phyloP scores from a whole-genome alignment of 306 rosid species.

The Dicorynia guianensis region DNA sequence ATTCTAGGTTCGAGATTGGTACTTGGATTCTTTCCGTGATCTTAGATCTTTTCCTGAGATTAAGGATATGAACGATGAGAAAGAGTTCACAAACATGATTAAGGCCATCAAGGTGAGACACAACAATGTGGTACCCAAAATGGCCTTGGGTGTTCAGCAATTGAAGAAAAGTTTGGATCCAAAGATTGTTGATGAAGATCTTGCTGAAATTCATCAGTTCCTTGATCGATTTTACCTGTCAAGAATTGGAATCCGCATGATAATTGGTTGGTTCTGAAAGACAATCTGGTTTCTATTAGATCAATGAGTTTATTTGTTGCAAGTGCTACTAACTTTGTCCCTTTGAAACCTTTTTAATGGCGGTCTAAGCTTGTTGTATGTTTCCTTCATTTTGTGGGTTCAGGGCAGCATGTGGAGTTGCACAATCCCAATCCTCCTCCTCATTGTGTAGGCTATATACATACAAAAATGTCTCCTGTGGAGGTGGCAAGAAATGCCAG shows the following conservation, averaged over 20 bases:
- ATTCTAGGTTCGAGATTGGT: slow-evolving; percentile 95
- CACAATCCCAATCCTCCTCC: slow-evolving; percentile 93
- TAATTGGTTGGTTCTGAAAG: slow-evolving; percentile 66
- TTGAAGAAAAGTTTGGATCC: slow-evolving; percentile 75
- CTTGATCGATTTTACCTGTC: slow-evolving; percentile 98
- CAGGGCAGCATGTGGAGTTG: slow-evolving; percentile 98
- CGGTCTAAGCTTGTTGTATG: not conserved
- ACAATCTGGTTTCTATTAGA: slow-evolving; percentile 23
- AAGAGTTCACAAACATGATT: slow-evolving; percentile 80
- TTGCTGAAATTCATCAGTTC: slow-evolving; percentile 85
- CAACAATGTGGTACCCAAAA: slow-evolving; percentile 94
- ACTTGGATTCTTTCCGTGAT: slow-evolving; percentile 91
- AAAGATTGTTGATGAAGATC: slow-evolving; percentile 63
- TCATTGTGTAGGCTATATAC: slow-evolving; percentile 82
- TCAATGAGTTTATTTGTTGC: slow-evolving; percentile 24
- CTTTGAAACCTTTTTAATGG: not conserved
- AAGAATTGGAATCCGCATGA: slow-evolving; percentile 98
- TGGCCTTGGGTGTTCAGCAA: slow-evolving; percentile 98
- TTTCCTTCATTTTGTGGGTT: slow-evolving; percentile 32
- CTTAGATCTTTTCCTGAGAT: slow-evolving; percentile 81
- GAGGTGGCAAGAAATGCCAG: slow-evolving; percentile 77
- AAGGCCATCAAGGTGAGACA: slow-evolving; percentile 97
- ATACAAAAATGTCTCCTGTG: slow-evolving; percentile 90
- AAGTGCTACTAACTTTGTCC: not conserved
- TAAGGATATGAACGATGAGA: slow-evolving; percentile 71